Evolutionary conservation across 2,329 filamentous ascomycete genomes (phyloP).

Genomic region (Alternaria arborescens): DNA sequence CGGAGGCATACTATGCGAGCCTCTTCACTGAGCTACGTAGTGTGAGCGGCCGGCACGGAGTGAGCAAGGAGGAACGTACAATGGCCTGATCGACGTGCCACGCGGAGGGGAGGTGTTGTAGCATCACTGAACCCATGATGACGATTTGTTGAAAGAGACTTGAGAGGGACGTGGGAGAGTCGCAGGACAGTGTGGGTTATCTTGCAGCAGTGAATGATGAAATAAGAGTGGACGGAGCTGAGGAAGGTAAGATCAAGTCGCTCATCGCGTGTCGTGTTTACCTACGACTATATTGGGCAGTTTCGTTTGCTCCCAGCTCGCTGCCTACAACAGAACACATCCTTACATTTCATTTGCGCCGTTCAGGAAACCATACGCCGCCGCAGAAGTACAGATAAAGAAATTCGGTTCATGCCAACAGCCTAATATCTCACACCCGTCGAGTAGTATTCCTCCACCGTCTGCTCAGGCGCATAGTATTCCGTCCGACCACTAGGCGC

Average conservation of each 20-base stretch:
- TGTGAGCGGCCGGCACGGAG: neutral
- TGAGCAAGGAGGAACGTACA: constrained; percentile 19
- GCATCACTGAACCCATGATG: constrained; percentile 79
- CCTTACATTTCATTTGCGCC: neutral
- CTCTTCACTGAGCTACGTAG: constrained; percentile 66
- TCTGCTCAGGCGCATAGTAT: constrained; percentile 38
- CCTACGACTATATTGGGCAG: neutral
- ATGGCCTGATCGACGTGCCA: constrained; percentile 99
- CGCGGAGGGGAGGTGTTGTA: constrained; percentile 85
- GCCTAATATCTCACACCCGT: constrained; percentile 13
- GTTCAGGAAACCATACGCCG: neutral
- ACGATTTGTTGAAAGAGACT: neutral
- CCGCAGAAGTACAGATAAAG: too few species aligned
- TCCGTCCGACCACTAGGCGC: constrained; percentile 12
- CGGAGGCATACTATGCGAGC: constrained; percentile 88
- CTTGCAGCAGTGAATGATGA: neutral
- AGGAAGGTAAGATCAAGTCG: neutral
- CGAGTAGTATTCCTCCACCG: constrained; percentile 31
- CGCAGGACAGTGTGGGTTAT: neutral
- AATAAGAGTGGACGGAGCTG: neutral
- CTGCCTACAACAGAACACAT: neutral
- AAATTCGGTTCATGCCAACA: neutral
- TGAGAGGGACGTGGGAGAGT: too few species aligned
- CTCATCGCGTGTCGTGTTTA: neutral
- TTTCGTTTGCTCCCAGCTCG: neutral